Conservation (phyloP, 2,329 filamentous ascomycete species). For the Bipolaris oryzae region DNA sequence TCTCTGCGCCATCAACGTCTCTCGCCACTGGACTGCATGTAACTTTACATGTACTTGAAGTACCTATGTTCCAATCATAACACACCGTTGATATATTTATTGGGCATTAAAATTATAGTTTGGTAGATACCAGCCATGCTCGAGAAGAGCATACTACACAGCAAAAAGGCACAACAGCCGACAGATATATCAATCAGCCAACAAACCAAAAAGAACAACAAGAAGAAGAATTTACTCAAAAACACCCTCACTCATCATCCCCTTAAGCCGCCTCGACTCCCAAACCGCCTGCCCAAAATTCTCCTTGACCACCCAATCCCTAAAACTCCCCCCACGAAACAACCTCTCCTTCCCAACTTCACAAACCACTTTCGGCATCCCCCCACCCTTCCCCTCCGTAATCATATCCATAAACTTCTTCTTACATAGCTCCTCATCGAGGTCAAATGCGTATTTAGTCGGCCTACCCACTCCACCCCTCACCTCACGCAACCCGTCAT, state of each 20-base stretch:
- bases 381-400: background rate
- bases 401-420: background rate
- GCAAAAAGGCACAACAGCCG: background rate
- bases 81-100: background rate
- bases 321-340: constrained; percentile 1
- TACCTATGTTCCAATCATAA: background rate
- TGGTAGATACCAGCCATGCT: no score
- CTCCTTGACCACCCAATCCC: background rate
- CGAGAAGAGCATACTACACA: no score
- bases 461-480: background rate
- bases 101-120: background rate
- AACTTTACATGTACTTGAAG: background rate
- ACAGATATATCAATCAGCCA: no score
- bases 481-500: background rate
- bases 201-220: no score
- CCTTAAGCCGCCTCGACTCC: constrained; percentile 8
- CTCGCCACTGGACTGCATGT: background rate
- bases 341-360: background rate
- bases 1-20: background rate
- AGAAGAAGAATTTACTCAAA: no score
- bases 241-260: background rate
- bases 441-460: background rate
- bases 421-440: background rate
- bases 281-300: background rate
- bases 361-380: background rate